Percentiles rank a stretch among this genome's conserved stretches.
phyloP scores from a whole-genome alignment of 257 asterid species.

The Coffea eugenioides region DNA sequence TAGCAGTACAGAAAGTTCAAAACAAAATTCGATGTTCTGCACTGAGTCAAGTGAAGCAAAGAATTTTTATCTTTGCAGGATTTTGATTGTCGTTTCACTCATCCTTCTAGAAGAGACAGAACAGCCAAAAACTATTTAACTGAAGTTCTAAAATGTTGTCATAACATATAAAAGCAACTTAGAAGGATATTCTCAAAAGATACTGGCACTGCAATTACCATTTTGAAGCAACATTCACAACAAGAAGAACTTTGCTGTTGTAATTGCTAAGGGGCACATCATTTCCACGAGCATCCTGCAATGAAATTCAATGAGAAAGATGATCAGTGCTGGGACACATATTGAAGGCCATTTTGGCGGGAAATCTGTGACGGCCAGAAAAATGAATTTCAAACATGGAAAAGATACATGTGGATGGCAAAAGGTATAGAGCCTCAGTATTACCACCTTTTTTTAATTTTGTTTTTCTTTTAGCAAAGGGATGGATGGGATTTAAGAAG shows the following conservation, averaged over 20 bases:
- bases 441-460: too few species aligned
- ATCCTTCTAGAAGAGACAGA: background rate
- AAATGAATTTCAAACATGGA: background rate
- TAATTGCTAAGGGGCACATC: conserved; percentile 71
- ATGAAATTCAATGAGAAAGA: conserved; percentile 15
- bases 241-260: conserved; percentile 68
- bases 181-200: background rate
- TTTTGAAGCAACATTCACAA: conserved; percentile 86
- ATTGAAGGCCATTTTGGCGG: too few species aligned
- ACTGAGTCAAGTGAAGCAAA: background rate
- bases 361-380: background rate
- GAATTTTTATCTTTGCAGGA: background rate
- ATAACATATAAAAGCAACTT: background rate
- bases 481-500: too few species aligned
- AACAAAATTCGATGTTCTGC: too few species aligned
- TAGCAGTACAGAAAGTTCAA: too few species aligned
- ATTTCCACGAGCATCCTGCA: conserved; percentile 72
- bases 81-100: background rate
- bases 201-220: conserved; percentile 40
- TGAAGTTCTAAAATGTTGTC: background rate
- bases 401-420: background rate
- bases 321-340: background rate
- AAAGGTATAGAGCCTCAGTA: background rate
- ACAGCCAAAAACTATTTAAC: background rate
- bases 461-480: too few species aligned